These are phyloP conservation scores for Sarocladium brachiariae DNA, from an alignment of 2,329 filamentous ascomycete species.

Conservation along the genomic window DNA sequence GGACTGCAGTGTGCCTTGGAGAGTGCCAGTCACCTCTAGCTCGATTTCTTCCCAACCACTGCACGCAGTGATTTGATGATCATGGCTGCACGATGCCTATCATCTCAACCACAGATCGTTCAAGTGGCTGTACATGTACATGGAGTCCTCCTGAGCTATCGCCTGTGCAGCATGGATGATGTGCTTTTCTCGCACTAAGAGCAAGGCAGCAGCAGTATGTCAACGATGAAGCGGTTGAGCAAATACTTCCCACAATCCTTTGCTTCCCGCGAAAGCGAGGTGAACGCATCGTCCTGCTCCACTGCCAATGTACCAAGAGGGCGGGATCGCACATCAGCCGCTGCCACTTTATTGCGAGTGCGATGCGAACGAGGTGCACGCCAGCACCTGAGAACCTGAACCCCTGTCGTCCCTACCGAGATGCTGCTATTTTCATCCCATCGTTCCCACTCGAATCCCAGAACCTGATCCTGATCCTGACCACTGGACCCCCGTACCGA, in stretches of 20 bases:
- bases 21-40: background rate
- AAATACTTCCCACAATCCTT: no score
- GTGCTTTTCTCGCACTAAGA: no score
- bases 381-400: no score
- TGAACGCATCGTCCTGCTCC: no score
- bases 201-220: no score
- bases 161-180: no score
- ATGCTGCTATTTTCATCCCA: constrained; percentile 8
- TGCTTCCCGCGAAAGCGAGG: no score
- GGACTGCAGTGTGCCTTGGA: background rate
- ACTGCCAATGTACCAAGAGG: background rate
- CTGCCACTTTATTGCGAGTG: background rate
- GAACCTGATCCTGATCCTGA: background rate
- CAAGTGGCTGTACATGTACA: background rate
- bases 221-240: no score
- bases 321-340: background rate
- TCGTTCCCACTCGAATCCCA: background rate
- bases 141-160: no score
- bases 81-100: background rate
- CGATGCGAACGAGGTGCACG: no score
- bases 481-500: no score
- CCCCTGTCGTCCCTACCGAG: constrained; percentile 3
- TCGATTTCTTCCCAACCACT: background rate
- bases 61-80: background rate
- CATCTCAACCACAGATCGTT: background rate